Base-by-base conservation (phyloP, 176 grass and related monocot genomes). In the Secale cereale region DNA sequence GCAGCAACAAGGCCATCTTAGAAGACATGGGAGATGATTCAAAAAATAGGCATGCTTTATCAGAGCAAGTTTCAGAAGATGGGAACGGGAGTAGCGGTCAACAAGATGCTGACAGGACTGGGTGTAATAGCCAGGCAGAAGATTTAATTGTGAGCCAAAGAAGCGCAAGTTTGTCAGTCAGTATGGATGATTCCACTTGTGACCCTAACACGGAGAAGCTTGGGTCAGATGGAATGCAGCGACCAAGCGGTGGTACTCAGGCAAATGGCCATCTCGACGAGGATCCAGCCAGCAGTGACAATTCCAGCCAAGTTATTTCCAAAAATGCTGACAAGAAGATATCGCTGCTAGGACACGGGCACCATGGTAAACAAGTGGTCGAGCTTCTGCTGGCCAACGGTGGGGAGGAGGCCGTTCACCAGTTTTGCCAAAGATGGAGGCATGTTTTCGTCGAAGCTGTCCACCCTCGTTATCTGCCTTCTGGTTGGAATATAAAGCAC, bases 371-470 rank as follows among this genome's bases (percentile, higher is more conserved):
- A 92, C 90, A 95, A 87, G 88, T 98, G 26, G 91, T 95, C 70
- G 93, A 94, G 56, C 78, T 93, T 82, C 86, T 98, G 79, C 81
- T 95, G 32, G 32, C 62, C 43, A 92, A 81, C 0, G 81, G 87
- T 0, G 93, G 97, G 3, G 96, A 98, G 41, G 93, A 94, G 67
- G 88, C 91, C 27, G 78, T 98, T 77, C 77, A 82, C 8, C 83
- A 94, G 29, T 98, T 95, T 64, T 91, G 91, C 80, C 96, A 94
- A 81, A 87, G 92, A 77, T 98, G 96, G 96, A 95, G 96, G 84
- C 85, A 91, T 78, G 82, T 95, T 35, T 94, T 98, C 54, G 97
- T 98, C 48, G 93, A 98, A 78, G 78, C 83, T 43, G 72, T 95
- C 78, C 83, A 94, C 82, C 97, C 96, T 11, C 90, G 87, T 20